Conservation (phyloP, 371 early-diverging fungal species). For the Neoconidiobolus thromboides region DNA sequence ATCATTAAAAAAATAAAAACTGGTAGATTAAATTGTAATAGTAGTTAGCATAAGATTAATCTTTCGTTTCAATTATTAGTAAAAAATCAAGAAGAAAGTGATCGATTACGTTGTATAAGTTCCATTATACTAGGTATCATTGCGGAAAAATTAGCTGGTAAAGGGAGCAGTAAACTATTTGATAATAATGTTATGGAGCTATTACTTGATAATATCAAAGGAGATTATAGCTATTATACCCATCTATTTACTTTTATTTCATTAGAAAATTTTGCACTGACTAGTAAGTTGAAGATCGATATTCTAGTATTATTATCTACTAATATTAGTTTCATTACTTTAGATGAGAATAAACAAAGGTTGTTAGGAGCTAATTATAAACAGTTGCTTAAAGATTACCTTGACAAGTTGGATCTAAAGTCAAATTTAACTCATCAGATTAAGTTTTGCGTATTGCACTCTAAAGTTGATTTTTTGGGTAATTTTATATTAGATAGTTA, state of each 20-base stretch:
- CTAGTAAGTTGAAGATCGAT: not conserved
- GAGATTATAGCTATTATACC: not conserved
- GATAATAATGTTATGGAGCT: not conserved
- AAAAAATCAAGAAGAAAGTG: not conserved
- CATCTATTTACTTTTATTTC: not conserved
- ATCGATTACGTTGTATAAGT: not conserved
- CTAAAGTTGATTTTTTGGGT: not conserved
- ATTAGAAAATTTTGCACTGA: not conserved
- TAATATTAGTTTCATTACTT: no score
- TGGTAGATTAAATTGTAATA: not conserved
- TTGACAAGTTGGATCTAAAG: no score
- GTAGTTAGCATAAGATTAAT: not conserved
- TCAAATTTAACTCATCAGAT: no score
- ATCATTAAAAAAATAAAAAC: not conserved
- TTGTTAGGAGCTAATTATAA: no score
- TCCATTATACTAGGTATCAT: not conserved
- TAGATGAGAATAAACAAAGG: no score
- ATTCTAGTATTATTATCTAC: no score
- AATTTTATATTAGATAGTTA: not conserved
- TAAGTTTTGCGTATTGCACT: not conserved
- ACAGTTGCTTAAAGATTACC: no score
- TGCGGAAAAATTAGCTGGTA: not conserved
- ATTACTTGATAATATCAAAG: not conserved
- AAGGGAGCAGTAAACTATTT: not conserved
- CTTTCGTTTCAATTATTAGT: not conserved